These are phyloP conservation scores for Lentinula novae-zelandiae DNA, from an alignment of 1,284 basidiomycete genomes.

Conservation along the genomic window DNA sequence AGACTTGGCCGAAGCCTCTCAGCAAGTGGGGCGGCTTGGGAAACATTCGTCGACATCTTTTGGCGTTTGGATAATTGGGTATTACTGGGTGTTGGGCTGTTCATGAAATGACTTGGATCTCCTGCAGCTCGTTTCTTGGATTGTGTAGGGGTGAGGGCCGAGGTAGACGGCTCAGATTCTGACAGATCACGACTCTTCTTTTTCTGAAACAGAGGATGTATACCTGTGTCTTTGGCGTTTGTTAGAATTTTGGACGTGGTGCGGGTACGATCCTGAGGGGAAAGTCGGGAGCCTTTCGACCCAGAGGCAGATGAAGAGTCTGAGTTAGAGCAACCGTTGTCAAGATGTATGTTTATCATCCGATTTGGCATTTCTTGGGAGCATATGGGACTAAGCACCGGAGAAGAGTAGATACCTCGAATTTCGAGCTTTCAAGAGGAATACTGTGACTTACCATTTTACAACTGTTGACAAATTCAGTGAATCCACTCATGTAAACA, in stretches of 20 bases:
- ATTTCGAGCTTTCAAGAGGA: background rate
- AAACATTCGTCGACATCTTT: constrained; percentile 21
- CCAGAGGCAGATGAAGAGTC: background rate
- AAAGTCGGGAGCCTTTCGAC: background rate
- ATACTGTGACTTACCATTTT: background rate
- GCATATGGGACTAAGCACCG: constrained; percentile 14
- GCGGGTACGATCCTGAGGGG: background rate
- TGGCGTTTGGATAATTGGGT: constrained; percentile 7
- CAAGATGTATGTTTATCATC: constrained; percentile 15
- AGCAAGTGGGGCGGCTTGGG: constrained; percentile 51
- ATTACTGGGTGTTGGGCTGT: background rate
- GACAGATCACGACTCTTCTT: background rate
- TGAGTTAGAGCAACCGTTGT: constrained; percentile 6
- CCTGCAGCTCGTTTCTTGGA: constrained; percentile 10
- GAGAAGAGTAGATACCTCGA: background rate
- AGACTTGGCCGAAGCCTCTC: constrained; percentile 60
- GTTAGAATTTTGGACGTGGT: background rate
- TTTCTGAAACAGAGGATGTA: constrained; percentile 13
- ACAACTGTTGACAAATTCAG: background rate
- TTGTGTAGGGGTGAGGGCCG: background rate
- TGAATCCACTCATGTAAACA: background rate
- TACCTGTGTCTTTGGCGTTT: background rate
- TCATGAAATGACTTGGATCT: background rate
- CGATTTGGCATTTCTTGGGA: constrained; percentile 9
- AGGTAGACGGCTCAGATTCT: background rate